A percentile compares a stretch with the other conserved stretches of the same genome.
These are phyloP conservation scores for Achaetomiella virescens DNA, from an alignment of 495 filamentous ascomycete genomes.

Conservation along the genomic window DNA sequence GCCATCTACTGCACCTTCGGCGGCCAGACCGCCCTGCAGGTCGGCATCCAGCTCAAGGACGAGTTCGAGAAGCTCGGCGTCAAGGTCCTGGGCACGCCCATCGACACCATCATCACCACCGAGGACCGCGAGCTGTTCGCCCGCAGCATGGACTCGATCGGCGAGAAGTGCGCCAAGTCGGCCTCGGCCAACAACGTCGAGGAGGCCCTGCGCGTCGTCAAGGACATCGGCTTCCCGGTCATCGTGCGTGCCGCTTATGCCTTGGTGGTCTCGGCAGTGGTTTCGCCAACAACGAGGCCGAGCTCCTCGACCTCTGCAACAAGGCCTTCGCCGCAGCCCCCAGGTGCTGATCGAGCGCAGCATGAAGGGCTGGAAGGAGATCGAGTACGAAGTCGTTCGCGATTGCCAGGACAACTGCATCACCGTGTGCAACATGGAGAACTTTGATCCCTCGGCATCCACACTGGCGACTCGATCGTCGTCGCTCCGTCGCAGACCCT, in stretches of 20 bases:
- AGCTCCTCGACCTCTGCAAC: slow-evolving; percentile 85
- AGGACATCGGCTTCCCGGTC: slow-evolving; percentile 89
- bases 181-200: slow-evolving; percentile 82
- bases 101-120: slow-evolving; percentile 96
- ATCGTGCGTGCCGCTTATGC: slow-evolving; percentile 97
- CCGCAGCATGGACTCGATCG: slow-evolving; percentile 95
- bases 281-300: slow-evolving; percentile 84
- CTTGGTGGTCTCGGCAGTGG: slow-evolving; percentile 92
- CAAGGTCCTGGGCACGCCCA: slow-evolving; percentile 89
- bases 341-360: slow-evolving; percentile 94
- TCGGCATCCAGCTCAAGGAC: slow-evolving; percentile 93
- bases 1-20: slow-evolving; percentile 96
- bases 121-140: slow-evolving; percentile 97
- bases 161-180: slow-evolving; percentile 96
- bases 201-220: slow-evolving; percentile 75
- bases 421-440: slow-evolving; percentile 99
- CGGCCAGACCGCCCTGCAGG: slow-evolving; percentile 88
- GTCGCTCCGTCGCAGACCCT: slow-evolving; percentile 93
- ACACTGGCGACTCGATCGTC: slow-evolving; percentile 96
- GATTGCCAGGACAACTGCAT: slow-evolving; percentile 96
- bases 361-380: slow-evolving; percentile 99
- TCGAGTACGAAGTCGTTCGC: slow-evolving; percentile 95
- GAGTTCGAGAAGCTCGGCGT: slow-evolving; percentile 89
- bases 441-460: slow-evolving; percentile 96
- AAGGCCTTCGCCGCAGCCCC: slow-evolving; percentile 90